Conservation (phyloP, 495 filamentous ascomycete species). For the Penicillium soppii region DNA sequence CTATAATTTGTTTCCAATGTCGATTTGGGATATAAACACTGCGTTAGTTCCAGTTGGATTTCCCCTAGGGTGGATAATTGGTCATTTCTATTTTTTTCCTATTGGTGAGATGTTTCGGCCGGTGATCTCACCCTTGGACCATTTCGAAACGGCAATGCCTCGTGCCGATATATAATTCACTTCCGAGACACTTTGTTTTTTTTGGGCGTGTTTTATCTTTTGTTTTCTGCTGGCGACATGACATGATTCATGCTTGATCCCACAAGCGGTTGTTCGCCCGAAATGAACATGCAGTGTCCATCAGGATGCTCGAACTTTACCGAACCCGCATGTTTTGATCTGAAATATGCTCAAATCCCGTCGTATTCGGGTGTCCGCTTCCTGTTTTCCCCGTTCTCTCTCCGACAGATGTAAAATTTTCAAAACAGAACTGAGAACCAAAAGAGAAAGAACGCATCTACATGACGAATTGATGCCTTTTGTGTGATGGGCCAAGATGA, state of each 20-base stretch:
- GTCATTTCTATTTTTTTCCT: neutral
- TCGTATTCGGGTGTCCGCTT: neutral
- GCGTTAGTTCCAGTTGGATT: neutral
- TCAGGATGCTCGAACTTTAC: slow-evolving; percentile 1
- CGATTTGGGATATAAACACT: slow-evolving; percentile 5
- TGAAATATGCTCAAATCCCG: neutral
- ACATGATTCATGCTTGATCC: neutral
- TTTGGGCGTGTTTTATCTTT: neutral
- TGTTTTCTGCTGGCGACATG: no score
- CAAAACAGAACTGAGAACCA: neutral
- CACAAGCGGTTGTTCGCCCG: slow-evolving; percentile 3
- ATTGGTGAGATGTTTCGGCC: slow-evolving; percentile 2
- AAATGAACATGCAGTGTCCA: slow-evolving; percentile 2
- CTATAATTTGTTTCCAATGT: slow-evolving; percentile 1
- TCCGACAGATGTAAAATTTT: neutral
- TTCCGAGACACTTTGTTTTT: neutral
- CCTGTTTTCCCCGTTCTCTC: neutral
- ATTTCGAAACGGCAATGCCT: neutral
- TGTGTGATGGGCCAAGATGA: no score
- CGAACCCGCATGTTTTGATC: neutral
- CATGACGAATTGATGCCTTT: no score
- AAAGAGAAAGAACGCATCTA: no score
- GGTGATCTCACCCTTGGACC: slow-evolving; percentile 1
- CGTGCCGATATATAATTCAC: neutral
- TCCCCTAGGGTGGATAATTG: neutral